A percentile compares a stretch with the other conserved stretches of the same genome.
Evolutionary conservation across 805 yeast genomes (phyloP).

Genomic region (Yarrowia keelungensis): DNA sequence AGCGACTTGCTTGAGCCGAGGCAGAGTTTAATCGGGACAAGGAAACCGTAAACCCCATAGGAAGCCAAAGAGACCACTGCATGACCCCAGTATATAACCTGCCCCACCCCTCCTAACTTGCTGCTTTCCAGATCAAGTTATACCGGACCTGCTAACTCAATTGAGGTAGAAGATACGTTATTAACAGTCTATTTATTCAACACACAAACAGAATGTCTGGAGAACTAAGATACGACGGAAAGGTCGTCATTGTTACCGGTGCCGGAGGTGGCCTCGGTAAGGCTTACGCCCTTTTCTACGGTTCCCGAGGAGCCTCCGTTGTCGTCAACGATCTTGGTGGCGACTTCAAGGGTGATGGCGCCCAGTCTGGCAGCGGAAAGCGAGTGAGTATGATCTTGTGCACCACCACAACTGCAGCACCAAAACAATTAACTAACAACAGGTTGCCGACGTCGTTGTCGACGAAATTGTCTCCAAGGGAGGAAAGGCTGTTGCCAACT

Average conservation of each 20-base stretch:
- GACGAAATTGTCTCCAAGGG: slow-evolving; percentile 77
- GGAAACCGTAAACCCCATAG: slow-evolving; percentile 35
- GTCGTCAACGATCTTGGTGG: slow-evolving; percentile 96
- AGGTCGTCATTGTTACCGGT: slow-evolving; percentile 93
- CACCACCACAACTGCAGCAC: background rate
- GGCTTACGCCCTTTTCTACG: slow-evolving; percentile 85
- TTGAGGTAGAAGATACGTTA: slow-evolving; percentile 37
- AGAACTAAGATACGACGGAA: slow-evolving; percentile 66
- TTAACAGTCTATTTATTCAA: slow-evolving; percentile 37
- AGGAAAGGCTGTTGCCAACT: slow-evolving; percentile 91
- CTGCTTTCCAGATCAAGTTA: slow-evolving; percentile 29
- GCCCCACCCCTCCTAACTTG: slow-evolving; percentile 29
- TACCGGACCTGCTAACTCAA: slow-evolving; percentile 38
- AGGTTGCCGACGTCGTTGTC: slow-evolving; percentile 84
- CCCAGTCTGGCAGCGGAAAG: slow-evolving; percentile 50
- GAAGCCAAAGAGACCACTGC: slow-evolving; percentile 32
- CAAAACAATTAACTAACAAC: slow-evolving; percentile 55
- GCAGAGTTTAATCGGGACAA: slow-evolving; percentile 32
- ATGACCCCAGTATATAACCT: slow-evolving; percentile 31
- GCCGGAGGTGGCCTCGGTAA: slow-evolving; percentile 98
- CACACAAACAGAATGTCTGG: slow-evolving; percentile 43
- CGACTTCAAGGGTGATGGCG: slow-evolving; percentile 72
- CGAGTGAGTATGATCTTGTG: slow-evolving; percentile 21
- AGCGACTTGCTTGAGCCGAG: slow-evolving; percentile 38
- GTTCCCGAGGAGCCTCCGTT: slow-evolving; percentile 90